Evolutionary conservation across 768 basidiomycete species (phyloP), one percentile per base, ranked within the genome.

Genomic region (Lentinus brumalis): DNA sequence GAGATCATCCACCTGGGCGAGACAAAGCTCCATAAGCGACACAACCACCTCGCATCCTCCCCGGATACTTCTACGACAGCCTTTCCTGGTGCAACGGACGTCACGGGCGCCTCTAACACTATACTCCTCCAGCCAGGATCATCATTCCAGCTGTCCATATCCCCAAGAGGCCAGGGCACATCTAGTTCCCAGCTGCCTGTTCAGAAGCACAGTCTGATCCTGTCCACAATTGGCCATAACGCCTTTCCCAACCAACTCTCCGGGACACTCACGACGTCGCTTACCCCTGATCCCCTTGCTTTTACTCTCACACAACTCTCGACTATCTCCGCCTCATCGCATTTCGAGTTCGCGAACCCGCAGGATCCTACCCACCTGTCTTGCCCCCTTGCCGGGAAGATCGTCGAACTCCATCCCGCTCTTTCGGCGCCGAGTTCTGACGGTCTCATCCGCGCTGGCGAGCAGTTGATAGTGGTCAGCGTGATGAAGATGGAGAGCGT

Each of bases 401-500:
- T 66, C 29, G 61, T 66, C 5, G 64, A 66, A 26, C 61, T 66
- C 4, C 61, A 66, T 38, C 61, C 61, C 1, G 64, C 61, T 0
- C 54, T 66, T 4, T 6, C 29, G 9, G 38, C 21, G 21, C 21
- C 51, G 3, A 39, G 11, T 7, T 16, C 29, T 4, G 46, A 18
- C 10, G 26, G 16, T 6, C 11, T 29, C 6, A 55, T 66, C 39
- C 35, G 32, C 0, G 3, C 41, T 21, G 64, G 64, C 30, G 64
- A 60, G 15, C 15, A 54, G 18, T 21, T 66, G 50, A 61, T 54
- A 2, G 57, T 62, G 15, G 38, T 66, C 6, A 59, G 50, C 21
- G 57, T 60, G 21, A 66, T 66, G 64, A 66, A 66, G 57, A 66
- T 66, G 61, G 64, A 66, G 55, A 62, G 26, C 29, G 58, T 60